Percentiles rank a stretch among this genome's conserved stretches.
These are phyloP conservation scores for Bipolaris oryzae DNA, from an alignment of 2,329 filamentous ascomycete genomes.

Conservation along the genomic window DNA sequence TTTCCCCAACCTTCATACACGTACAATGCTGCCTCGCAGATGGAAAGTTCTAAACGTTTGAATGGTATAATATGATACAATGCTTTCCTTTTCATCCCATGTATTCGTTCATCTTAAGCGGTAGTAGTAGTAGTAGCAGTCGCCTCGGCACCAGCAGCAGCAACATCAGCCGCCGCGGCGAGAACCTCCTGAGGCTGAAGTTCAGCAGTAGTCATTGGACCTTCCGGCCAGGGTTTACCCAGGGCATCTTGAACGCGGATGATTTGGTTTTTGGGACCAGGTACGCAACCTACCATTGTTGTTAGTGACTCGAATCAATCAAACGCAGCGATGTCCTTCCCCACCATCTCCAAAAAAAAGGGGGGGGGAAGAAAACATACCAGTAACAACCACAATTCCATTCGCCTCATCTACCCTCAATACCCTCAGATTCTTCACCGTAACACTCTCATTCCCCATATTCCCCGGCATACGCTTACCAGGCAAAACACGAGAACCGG, in stretches of 20 bases:
- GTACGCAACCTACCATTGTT: conserved; percentile 65
- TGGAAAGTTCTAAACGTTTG: too few species aligned
- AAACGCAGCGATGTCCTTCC: too few species aligned
- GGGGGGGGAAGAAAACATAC: conserved; percentile 51
- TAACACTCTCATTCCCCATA: conserved; percentile 90
- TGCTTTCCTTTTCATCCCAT: neutral
- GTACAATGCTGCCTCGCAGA: too few species aligned
- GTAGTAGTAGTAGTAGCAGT: conserved; percentile 13
- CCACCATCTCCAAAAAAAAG: neutral
- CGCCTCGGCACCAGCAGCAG: conserved; percentile 9
- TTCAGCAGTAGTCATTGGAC: conserved; percentile 45
- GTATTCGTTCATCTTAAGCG: neutral
- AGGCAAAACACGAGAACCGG: conserved; percentile 88
- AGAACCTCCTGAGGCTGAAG: conserved; percentile 21
- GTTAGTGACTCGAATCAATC: neutral
- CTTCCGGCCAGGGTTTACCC: conserved; percentile 77
- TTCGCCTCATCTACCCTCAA: conserved; percentile 85
- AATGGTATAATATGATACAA: conserved; percentile 15
- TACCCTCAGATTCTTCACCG: conserved; percentile 88
- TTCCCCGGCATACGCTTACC: conserved; percentile 98
- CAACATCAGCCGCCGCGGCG: conserved; percentile 12
- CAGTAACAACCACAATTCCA: conserved; percentile 87
- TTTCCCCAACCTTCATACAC: too few species aligned
- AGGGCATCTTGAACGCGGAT: conserved; percentile 89
- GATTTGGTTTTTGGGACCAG: conserved; percentile 84